phyloP scores from a whole-genome alignment of 192 early-diverging fungal genomes.

The Chytriomyces hyalinus region DNA sequence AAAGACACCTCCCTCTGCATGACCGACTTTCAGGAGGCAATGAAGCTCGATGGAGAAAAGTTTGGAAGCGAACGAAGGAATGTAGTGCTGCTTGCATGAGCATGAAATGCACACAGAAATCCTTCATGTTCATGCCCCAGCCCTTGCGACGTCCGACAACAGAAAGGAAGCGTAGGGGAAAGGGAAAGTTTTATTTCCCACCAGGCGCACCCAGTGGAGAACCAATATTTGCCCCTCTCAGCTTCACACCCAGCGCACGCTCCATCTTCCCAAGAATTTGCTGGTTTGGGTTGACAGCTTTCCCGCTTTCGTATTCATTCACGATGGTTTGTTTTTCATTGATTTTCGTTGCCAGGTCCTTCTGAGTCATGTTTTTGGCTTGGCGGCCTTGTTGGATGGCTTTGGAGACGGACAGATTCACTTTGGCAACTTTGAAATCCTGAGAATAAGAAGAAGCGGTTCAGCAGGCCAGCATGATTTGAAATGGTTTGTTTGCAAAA shows the following conservation, averaged over 20 bases:
- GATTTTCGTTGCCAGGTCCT: constrained; percentile 86
- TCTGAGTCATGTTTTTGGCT: constrained; percentile 80
- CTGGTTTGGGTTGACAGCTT: constrained; percentile 84
- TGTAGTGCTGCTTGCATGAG: too few relatives aligned
- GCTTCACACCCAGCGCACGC: constrained; percentile 83
- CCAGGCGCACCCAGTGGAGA: constrained; percentile 30
- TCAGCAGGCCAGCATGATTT: neutral
- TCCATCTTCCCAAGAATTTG: constrained; percentile 89
- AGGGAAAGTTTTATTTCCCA: too few relatives aligned
- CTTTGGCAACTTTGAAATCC: constrained; percentile 59
- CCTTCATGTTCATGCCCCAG: too few relatives aligned
- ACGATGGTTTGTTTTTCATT: constrained; percentile 93
- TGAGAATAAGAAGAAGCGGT: constrained; percentile 10
- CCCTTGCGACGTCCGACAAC: too few relatives aligned
- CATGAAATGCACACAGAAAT: too few relatives aligned
- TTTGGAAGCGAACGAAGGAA: too few relatives aligned
- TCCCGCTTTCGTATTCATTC: constrained; percentile 87
- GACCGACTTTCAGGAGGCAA: too few relatives aligned
- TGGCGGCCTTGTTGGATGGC: constrained; percentile 82
- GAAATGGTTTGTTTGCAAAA: neutral
- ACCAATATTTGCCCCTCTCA: constrained; percentile 74
- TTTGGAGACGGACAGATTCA: constrained; percentile 75
- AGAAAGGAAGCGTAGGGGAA: too few relatives aligned
- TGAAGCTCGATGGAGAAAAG: too few relatives aligned
- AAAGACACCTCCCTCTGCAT: too few relatives aligned